Percentiles rank a stretch among this genome's conserved stretches.
phyloP scores from a whole-genome alignment of 805 yeast genomes.

The Wickerhamiella bombiphila region DNA sequence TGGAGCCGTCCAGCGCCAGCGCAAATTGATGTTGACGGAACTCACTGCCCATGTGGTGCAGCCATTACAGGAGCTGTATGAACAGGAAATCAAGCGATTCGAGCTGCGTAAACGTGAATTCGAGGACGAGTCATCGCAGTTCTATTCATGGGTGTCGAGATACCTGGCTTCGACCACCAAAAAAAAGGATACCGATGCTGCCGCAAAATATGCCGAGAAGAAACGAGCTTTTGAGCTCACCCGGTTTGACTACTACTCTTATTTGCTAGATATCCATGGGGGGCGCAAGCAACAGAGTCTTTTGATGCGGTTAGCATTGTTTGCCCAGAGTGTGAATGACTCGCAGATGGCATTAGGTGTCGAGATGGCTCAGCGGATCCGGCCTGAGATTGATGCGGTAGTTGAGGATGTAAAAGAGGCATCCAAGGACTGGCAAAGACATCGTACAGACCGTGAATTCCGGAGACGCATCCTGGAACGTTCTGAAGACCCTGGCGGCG shows the following conservation, averaged over 20 bases:
- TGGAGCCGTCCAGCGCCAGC: slow-evolving; percentile 16
- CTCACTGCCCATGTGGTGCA: slow-evolving; percentile 24
- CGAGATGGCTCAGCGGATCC: slow-evolving; percentile 17
- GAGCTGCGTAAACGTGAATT: slow-evolving; percentile 29
- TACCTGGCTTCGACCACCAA: slow-evolving; percentile 27
- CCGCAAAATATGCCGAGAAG: slow-evolving; percentile 28
- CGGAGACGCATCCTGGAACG: slow-evolving; percentile 22
- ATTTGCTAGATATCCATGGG: slow-evolving; percentile 28
- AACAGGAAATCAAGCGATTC: slow-evolving; percentile 28
- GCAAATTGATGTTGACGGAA: slow-evolving; percentile 19
- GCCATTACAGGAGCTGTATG: slow-evolving; percentile 28
- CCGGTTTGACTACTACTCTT: slow-evolving; percentile 30
- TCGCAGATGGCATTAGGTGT: slow-evolving; percentile 19
- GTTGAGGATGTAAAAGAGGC: slow-evolving; percentile 25
- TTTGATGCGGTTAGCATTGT: slow-evolving; percentile 25
- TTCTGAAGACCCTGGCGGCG: slow-evolving; percentile 2
- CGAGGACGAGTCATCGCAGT: slow-evolving; percentile 31
- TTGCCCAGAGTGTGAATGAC: slow-evolving; percentile 24
- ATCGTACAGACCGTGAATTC: slow-evolving; percentile 27
- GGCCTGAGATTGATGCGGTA: slow-evolving; percentile 21
- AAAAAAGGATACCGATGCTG: slow-evolving; percentile 22
- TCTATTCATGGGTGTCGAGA: slow-evolving; percentile 31
- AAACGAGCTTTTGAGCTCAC: slow-evolving; percentile 27
- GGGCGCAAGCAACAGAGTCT: slow-evolving; percentile 30
- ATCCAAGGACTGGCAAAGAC: slow-evolving; percentile 24